Percentiles rank a stretch among this genome's conserved stretches.
phyloP scores from a whole-genome alignment of 129 eudicot genomes.

The Chrysanthemum makinoi region DNA sequence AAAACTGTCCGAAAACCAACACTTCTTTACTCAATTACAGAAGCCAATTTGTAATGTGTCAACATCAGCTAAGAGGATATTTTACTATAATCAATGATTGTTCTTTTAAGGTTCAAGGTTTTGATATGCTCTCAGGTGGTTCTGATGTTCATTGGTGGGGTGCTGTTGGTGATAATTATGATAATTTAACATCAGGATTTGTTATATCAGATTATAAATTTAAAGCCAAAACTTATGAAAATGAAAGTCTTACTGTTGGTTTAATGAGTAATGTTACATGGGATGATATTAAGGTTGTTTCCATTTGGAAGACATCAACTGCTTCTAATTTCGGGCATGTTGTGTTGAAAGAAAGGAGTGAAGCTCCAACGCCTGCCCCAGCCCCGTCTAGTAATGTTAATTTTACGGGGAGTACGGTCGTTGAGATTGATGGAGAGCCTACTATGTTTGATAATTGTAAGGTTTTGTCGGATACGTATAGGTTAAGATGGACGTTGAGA shows the following conservation, averaged over 20 bases:
- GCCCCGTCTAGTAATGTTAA: constrained; percentile 18
- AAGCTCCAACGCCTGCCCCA: constrained; percentile 27
- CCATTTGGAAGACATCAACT: constrained; percentile 63
- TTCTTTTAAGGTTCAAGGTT: constrained; percentile 67
- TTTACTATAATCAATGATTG: constrained; percentile 66
- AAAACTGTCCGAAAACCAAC: constrained; percentile 46
- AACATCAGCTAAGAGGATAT: constrained; percentile 81
- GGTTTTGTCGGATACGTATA: constrained; percentile 52
- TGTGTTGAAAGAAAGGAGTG: constrained; percentile 27
- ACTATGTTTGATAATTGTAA: constrained; percentile 87
- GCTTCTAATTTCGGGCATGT: constrained; percentile 85
- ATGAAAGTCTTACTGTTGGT: constrained; percentile 56
- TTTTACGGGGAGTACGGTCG: constrained; percentile 26
- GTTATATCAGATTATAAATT: constrained; percentile 59
- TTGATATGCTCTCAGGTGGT: constrained; percentile 80
- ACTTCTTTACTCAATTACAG: constrained; percentile 47
- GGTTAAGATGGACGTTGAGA: constrained; percentile 80
- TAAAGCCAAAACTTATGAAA: constrained; percentile 48
- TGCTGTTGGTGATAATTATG: constrained; percentile 50
- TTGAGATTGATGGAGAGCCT: constrained; percentile 37
- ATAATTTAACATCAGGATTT: constrained; percentile 73
- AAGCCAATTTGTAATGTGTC: constrained; percentile 63
- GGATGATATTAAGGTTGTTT: constrained; percentile 67
- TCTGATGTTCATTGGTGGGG: constrained; percentile 97
- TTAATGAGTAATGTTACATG: constrained; percentile 66